These are phyloP conservation scores for Globisporangium spiculum DNA, from an alignment of 352 stramenopile species.

Conservation along the genomic window DNA sequence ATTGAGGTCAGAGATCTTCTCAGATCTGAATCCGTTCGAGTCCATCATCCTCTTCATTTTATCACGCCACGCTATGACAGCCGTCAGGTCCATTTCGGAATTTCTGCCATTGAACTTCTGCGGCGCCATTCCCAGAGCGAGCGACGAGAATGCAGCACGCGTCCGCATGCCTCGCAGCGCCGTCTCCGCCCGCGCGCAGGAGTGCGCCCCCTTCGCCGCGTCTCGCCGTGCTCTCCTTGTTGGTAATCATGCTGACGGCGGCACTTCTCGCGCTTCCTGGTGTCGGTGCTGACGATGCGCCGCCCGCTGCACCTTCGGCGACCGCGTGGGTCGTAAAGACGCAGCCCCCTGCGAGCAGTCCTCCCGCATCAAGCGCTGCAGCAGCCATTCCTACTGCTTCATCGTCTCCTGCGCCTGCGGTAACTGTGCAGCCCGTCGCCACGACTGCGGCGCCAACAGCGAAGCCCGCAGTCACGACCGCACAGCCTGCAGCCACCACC, in stretches of 20 bases:
- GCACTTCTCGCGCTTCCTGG: background rate
- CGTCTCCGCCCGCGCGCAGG: background rate
- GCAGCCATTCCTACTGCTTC: background rate
- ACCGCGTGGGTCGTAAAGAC: slow-evolving; percentile 3
- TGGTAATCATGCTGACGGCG: background rate
- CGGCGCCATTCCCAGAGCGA: background rate
- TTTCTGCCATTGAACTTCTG: slow-evolving; percentile 3
- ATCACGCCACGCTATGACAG: no score
- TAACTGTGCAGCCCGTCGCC: background rate
- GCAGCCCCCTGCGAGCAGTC: background rate
- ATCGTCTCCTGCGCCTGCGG: background rate
- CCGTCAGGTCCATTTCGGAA: no score
- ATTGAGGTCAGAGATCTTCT: no score
- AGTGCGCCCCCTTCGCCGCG: background rate
- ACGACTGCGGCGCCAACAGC: slow-evolving; percentile 9
- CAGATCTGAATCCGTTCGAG: no score
- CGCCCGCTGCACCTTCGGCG: background rate
- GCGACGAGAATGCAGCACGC: background rate
- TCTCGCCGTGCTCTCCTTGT: background rate
- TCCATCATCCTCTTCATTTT: no score
- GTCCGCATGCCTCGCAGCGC: background rate
- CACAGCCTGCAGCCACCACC: background rate
- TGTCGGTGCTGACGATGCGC: background rate
- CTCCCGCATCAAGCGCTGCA: background rate
- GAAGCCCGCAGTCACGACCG: background rate